These are phyloP conservation scores for Fusarium annulatum DNA, from an alignment of 2,329 filamentous ascomycete genomes.

Conservation along the genomic window DNA sequence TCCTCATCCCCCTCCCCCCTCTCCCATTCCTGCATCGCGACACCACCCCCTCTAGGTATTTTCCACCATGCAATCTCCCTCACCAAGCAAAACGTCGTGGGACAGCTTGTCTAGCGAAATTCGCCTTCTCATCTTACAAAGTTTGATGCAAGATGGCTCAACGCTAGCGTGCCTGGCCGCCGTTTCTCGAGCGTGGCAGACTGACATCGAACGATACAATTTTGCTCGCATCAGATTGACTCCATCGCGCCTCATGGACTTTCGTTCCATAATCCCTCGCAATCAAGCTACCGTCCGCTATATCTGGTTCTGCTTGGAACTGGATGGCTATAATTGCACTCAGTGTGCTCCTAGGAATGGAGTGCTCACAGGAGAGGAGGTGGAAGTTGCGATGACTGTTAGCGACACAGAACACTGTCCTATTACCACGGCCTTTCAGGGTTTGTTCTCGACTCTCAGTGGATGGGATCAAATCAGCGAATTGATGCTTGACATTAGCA, in stretches of 20 bases:
- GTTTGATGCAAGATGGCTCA: not conserved
- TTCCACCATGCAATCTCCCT: not conserved
- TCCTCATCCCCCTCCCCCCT: too few relatives aligned
- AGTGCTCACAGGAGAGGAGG: not conserved
- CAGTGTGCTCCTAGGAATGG: not conserved
- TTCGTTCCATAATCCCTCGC: not conserved
- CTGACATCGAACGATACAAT: not conserved
- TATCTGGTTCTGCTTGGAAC: not conserved
- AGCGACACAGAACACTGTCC: not conserved
- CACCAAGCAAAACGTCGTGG: not conserved
- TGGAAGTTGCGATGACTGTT: not conserved
- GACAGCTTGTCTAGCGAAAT: not conserved
- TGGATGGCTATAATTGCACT: not conserved
- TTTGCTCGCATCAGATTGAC: not conserved
- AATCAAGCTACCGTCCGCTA: not conserved
- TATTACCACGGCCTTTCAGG: conserved; percentile 54
- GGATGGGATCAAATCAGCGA: conserved; percentile 44
- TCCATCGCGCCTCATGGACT: not conserved
- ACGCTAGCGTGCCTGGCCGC: not conserved
- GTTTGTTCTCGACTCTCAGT: conserved; percentile 47
- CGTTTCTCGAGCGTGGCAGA: not conserved
- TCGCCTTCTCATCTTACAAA: not conserved
- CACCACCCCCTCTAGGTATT: not conserved
- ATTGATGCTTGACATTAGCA: conserved; percentile 49
- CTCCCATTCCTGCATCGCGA: not conserved